phyloP scores from a whole-genome alignment of 106 monocot genomes.

The Vanilla planifolia region DNA sequence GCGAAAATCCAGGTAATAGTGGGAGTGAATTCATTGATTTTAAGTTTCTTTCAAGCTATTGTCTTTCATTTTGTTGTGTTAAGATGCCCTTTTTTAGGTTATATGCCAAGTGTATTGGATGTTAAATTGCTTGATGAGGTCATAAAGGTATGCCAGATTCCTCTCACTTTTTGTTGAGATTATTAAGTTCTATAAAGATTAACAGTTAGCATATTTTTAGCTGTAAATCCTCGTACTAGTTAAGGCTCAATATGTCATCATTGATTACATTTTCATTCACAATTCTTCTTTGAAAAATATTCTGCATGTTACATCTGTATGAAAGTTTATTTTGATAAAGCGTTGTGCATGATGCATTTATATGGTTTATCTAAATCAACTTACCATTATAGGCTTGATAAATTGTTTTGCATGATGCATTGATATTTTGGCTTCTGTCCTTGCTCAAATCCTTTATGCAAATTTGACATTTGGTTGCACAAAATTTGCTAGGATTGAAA shows the following conservation, averaged over 20 bases:
- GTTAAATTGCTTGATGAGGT: slow-evolving; percentile 93
- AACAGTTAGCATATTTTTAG: neutral
- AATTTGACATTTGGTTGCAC: too few relatives aligned
- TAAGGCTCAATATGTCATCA: neutral
- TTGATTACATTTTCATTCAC: neutral
- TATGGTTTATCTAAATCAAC: too few relatives aligned
- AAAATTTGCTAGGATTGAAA: too few relatives aligned
- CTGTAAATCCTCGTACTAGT: neutral
- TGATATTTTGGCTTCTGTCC: too few relatives aligned
- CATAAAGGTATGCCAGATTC: slow-evolving; percentile 54
- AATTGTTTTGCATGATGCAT: too few relatives aligned
- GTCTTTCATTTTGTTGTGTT: slow-evolving; percentile 9
- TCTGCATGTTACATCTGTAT: too few relatives aligned
- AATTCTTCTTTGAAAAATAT: neutral
- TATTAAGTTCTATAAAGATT: neutral
- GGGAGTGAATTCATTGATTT: neutral
- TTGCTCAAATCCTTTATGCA: too few relatives aligned
- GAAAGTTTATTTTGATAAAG: too few relatives aligned
- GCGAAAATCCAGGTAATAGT: slow-evolving; percentile 67
- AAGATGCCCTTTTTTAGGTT: slow-evolving; percentile 48
- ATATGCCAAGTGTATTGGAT: slow-evolving; percentile 91
- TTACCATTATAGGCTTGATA: too few relatives aligned
- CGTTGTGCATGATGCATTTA: too few relatives aligned
- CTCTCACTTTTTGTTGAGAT: neutral
- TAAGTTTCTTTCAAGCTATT: neutral